These are phyloP conservation scores for Fusarium acutatum DNA, from an alignment of 2,329 filamentous ascomycete species.

Conservation along the genomic window DNA sequence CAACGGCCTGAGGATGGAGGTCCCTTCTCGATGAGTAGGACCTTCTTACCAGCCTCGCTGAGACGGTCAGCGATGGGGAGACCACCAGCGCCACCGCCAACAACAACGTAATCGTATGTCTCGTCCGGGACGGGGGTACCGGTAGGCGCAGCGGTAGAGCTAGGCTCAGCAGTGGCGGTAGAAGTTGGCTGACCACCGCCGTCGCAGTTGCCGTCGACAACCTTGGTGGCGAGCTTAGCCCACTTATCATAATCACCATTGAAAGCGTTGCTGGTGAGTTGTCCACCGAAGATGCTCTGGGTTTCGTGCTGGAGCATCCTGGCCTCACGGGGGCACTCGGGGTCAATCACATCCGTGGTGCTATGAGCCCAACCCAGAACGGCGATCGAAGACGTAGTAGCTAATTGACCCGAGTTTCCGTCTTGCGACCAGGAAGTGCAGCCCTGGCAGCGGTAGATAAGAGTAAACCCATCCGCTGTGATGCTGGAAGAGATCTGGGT, in stretches of 20 bases:
- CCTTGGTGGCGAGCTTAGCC: background rate
- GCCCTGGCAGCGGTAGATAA: constrained; percentile 11
- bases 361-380: constrained; percentile 13
- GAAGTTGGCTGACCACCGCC: background rate
- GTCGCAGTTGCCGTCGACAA: background rate
- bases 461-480: background rate
- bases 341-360: background rate
- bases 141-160: background rate
- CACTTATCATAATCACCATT: background rate
- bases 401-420: background rate
- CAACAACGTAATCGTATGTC: constrained; percentile 4
- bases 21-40: constrained; percentile 1
- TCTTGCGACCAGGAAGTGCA: constrained; percentile 14
- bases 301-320: constrained; percentile 6
- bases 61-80: constrained; percentile 2
- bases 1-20: constrained; percentile 6
- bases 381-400: background rate
- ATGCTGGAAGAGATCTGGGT: constrained; percentile 12
- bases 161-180: background rate
- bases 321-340: background rate
- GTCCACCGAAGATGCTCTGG: constrained; percentile 7
- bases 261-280: background rate
- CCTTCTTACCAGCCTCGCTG: constrained; percentile 8
- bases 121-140: background rate
- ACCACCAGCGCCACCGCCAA: constrained; percentile 4